These are phyloP conservation scores for Trametes hirsuta DNA, from an alignment of 1,284 basidiomycete species.

Conservation along the genomic window DNA sequence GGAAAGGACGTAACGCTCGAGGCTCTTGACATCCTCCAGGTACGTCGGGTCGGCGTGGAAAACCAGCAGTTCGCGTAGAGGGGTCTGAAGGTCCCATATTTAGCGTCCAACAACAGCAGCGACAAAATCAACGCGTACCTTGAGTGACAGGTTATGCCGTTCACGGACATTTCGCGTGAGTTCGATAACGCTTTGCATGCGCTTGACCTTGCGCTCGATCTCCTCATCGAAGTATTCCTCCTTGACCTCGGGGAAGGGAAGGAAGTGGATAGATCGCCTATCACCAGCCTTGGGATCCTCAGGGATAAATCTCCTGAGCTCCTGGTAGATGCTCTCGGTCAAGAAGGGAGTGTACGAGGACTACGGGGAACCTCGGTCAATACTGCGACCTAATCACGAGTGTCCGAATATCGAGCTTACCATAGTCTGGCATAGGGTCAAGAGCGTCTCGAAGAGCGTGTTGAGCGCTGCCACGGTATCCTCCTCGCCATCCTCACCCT, in stretches of 20 bases:
- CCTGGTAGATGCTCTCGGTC: conserved; percentile 97
- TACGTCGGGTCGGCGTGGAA: conserved; percentile 92
- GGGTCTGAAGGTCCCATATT: conserved; percentile 59
- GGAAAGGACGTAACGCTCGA: conserved; percentile 90
- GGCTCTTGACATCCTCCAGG: conserved; percentile 83
- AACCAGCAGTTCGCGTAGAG: conserved; percentile 90
- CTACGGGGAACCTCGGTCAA: conserved; percentile 43
- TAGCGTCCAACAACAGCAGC: not conserved
- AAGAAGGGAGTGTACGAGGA: conserved; percentile 99
- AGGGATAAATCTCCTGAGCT: conserved; percentile 85
- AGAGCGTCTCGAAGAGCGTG: conserved; percentile 94
- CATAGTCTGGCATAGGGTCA: conserved; percentile 95
- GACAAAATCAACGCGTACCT: conserved; percentile 54
- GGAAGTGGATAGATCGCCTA: conserved; percentile 93
- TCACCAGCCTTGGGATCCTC: conserved; percentile 74
- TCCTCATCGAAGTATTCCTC: conserved; percentile 96
- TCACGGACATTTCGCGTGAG: conserved; percentile 91
- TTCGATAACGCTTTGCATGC: conserved; percentile 96
- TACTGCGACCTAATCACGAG: not conserved
- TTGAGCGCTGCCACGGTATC: conserved; percentile 92
- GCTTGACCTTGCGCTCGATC: conserved; percentile 93
- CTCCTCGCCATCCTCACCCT: conserved; percentile 92
- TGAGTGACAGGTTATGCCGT: conserved; percentile 86
- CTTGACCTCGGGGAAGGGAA: conserved; percentile 92
- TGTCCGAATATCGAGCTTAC: conserved; percentile 45